Percentiles rank a stretch among this genome's conserved stretches.
Evolutionary conservation across 305 asterid species (phyloP).

Genomic region (Rubia balearica): DNA sequence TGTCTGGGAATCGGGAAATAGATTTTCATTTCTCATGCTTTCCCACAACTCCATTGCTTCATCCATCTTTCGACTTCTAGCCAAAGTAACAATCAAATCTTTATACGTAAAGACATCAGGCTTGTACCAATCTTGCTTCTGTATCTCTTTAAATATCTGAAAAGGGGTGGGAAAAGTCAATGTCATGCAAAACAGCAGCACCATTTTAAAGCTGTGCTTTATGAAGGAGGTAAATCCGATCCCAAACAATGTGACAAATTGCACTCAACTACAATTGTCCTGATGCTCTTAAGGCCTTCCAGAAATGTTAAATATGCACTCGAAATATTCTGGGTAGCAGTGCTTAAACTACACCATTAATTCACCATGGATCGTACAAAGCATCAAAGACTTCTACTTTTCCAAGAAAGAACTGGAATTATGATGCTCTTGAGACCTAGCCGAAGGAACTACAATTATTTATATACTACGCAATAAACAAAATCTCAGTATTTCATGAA

Average conservation of each 20-base stretch:
- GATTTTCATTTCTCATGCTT: constrained; percentile 61
- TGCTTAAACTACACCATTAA: not conserved
- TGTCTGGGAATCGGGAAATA: constrained; percentile 80
- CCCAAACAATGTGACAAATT: not conserved
- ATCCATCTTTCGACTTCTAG: constrained; percentile 74
- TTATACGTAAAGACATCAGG: constrained; percentile 76
- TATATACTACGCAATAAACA: not conserved
- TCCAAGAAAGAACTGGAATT: not conserved
- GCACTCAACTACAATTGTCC: not conserved
- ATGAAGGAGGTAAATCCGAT: not conserved
- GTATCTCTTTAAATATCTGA: constrained; percentile 72
- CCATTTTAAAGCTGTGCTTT: not conserved
- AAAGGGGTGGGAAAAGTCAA: constrained; percentile 4
- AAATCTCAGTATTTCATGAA: not conserved
- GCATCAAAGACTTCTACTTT: not conserved
- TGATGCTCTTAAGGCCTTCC: not conserved
- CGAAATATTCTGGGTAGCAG: not conserved
- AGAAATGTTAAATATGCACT: not conserved
- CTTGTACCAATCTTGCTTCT: constrained; percentile 74
- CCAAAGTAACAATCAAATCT: constrained; percentile 72
- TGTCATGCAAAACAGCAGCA: not conserved
- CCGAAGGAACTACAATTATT: not conserved
- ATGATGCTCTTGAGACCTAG: not conserved
- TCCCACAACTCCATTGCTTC: constrained; percentile 80
- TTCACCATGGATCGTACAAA: not conserved